Conservation (phyloP, 768 basidiomycete species). For the Phylloporus scabripes region DNA sequence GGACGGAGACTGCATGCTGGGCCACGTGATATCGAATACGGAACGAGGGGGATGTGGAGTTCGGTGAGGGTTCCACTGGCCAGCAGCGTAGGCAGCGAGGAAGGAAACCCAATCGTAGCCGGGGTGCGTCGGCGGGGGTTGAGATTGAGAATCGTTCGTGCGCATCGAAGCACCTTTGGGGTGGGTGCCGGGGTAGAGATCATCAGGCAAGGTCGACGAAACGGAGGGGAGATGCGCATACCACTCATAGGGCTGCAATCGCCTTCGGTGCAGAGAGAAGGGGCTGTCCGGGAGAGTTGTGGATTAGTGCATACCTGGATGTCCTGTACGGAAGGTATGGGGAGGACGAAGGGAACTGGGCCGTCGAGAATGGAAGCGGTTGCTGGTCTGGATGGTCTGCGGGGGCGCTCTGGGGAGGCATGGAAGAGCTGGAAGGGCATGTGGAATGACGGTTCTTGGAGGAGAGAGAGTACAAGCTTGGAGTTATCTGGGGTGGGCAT, state of each 20-base stretch:
- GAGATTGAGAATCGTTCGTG: conserved; percentile 15
- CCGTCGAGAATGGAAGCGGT: conserved; percentile 44
- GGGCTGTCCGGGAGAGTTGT: neutral
- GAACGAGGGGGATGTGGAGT: conserved; percentile 55
- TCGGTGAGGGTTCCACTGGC: conserved; percentile 74
- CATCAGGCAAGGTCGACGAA: conserved; percentile 1
- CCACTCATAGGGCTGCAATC: conserved; percentile 16
- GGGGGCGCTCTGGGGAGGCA: conserved; percentile 21
- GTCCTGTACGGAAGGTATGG: conserved; percentile 7
- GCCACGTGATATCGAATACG: conserved; percentile 20
- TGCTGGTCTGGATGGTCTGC: conserved; percentile 34
- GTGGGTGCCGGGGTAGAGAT: conserved; percentile 11
- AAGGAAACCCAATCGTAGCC: conserved; percentile 71
- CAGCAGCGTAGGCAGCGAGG: conserved; percentile 67
- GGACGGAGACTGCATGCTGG: conserved; percentile 5
- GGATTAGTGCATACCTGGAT: conserved; percentile 7
- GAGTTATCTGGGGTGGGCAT: conserved; percentile 25
- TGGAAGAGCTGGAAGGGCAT: conserved; percentile 34
- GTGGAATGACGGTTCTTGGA: conserved; percentile 22
- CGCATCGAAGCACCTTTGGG: conserved; percentile 10
- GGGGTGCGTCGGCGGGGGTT: conserved; percentile 16
- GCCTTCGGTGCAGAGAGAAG: too few relatives aligned
- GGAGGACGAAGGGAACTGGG: conserved; percentile 35
- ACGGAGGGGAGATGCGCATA: conserved; percentile 10
- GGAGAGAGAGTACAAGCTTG: conserved; percentile 18